These are phyloP conservation scores for Umbilicus rupestris DNA, from an alignment of 164 flowering plant species.

Conservation along the genomic window DNA sequence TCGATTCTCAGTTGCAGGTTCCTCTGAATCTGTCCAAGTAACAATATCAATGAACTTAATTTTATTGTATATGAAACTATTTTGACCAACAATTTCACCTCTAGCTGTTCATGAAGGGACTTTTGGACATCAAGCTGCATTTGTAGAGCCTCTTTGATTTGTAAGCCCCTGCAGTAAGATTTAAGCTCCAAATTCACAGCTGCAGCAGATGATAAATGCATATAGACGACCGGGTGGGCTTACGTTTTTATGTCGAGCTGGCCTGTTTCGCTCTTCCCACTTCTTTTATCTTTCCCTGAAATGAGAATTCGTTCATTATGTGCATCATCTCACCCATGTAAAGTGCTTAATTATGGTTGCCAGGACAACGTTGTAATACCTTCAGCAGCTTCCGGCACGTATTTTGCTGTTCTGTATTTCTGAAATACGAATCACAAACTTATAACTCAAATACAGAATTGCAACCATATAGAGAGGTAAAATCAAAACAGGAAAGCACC, in stretches of 20 bases:
- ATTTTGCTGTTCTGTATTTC: slow-evolving; percentile 5
- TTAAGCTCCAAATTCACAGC: too few relatives aligned
- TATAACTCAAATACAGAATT: not conserved
- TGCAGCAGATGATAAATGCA: not conserved
- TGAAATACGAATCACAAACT: not conserved
- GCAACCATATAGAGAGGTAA: not conserved
- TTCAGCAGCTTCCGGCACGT: not conserved
- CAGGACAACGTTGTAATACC: not conserved
- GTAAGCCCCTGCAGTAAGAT: slow-evolving; percentile 45
- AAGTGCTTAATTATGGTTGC: not conserved
- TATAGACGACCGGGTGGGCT: not conserved
- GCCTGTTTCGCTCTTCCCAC: not conserved
- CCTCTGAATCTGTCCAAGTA: slow-evolving; percentile 28
- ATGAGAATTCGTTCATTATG: not conserved
- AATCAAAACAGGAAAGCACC: slow-evolving; percentile 23
- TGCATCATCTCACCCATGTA: not conserved
- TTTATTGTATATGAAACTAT: not conserved
- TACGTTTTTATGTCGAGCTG: slow-evolving; percentile 6
- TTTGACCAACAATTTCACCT: slow-evolving; percentile 26
- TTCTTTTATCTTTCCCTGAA: slow-evolving; percentile 1
- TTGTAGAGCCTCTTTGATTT: slow-evolving; percentile 61
- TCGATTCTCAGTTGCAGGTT: slow-evolving; percentile 36
- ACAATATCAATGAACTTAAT: not conserved
- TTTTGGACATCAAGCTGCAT: slow-evolving; percentile 73
- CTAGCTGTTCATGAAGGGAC: slow-evolving; percentile 78